Conservation (phyloP, 2,329 filamentous ascomycete genomes). For the Cladosporium cucumerinum region DNA sequence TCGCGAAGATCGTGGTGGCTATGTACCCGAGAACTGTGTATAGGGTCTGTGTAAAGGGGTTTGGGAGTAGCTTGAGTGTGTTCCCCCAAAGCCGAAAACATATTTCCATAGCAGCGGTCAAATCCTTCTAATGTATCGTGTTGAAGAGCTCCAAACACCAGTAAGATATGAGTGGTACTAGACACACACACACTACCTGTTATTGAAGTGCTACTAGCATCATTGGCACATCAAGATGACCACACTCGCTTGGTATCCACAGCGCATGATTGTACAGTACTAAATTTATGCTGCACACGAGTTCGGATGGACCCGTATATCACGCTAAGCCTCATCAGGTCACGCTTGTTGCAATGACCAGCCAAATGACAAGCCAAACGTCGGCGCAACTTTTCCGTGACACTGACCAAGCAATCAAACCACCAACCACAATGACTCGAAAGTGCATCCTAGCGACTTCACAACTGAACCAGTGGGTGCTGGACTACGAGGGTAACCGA, state of each 20-base stretch:
- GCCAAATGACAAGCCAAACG: background rate
- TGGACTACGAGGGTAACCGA: slow-evolving; percentile 63
- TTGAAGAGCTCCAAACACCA: background rate
- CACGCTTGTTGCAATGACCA: background rate
- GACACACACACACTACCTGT: background rate
- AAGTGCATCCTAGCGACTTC: slow-evolving; percentile 44
- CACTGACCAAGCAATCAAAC: slow-evolving; percentile 10
- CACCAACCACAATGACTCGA: slow-evolving; percentile 27
- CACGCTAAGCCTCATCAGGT: background rate
- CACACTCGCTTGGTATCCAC: background rate
- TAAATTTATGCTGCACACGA: background rate
- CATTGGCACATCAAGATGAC: background rate
- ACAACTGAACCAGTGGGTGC: slow-evolving; percentile 45
- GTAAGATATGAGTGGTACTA: background rate
- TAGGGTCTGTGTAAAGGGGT: background rate
- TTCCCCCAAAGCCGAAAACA: background rate
- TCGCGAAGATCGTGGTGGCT: background rate
- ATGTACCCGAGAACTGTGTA: background rate
- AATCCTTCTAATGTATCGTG: background rate
- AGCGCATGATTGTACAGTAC: background rate
- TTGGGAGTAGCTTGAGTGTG: background rate
- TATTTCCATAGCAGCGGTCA: background rate
- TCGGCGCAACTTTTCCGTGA: slow-evolving; percentile 10
- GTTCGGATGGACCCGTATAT: background rate
- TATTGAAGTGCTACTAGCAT: background rate